phyloP scores from a whole-genome alignment of 116 monocot species.

The Trichopus zeylanicus region DNA sequence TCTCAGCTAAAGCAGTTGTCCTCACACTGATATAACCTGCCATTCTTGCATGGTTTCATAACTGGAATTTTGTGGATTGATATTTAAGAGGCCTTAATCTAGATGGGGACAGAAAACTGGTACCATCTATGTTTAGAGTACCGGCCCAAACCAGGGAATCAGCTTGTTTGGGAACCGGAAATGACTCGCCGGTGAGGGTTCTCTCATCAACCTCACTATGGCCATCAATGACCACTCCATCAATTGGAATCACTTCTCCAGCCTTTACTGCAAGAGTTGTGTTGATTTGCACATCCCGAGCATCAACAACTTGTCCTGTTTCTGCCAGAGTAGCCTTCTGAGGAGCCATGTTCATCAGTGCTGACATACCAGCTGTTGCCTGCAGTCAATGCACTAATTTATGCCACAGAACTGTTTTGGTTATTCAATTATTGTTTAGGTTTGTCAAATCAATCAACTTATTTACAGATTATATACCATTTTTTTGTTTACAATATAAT shows the following conservation, averaged over 20 bases:
- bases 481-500: too few species aligned
- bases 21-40: constrained; percentile 84
- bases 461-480: too few species aligned
- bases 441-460: too few species aligned
- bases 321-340: constrained; percentile 84
- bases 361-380: constrained; percentile 83
- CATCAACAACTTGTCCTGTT: constrained; percentile 56
- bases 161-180: constrained; percentile 74
- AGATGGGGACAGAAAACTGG: neutral
- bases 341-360: constrained; percentile 83
- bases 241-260: constrained; percentile 87
- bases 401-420: neutral
- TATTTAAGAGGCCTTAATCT: neutral
- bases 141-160: constrained; percentile 86
- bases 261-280: constrained; percentile 81
- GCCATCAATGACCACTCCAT: constrained; percentile 79
- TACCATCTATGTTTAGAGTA: constrained; percentile 87
- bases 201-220: constrained; percentile 79
- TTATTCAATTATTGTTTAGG: too few species aligned
- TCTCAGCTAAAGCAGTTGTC: constrained; percentile 88
- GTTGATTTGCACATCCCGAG: constrained; percentile 45
- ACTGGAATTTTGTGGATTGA: neutral
- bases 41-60: neutral
- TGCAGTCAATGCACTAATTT: constrained; percentile 6
- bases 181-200: constrained; percentile 82